phyloP scores from a whole-genome alignment of 202 grass and related monocot species.

The Musa balbisiana region DNA sequence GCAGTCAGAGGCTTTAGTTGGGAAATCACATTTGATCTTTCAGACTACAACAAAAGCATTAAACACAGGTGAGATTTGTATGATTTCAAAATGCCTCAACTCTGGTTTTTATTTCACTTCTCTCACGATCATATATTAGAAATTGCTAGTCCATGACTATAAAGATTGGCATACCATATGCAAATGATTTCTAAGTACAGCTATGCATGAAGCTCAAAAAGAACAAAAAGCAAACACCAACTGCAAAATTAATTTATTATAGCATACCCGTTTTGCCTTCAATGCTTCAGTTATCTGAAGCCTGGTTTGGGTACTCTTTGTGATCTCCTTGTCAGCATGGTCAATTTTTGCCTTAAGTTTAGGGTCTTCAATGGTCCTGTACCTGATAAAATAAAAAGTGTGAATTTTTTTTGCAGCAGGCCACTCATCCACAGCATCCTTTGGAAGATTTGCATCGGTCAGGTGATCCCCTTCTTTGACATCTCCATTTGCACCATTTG shows the following conservation, averaged over 20 bases:
- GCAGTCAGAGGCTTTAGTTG: conserved; percentile 63
- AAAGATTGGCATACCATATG: background rate
- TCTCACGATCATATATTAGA: background rate
- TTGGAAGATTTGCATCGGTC: conserved; percentile 35
- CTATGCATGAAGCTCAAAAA: background rate
- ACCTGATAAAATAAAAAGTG: conserved; percentile 56
- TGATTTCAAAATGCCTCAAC: background rate
- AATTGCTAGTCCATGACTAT: background rate
- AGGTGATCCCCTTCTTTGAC: conserved; percentile 29
- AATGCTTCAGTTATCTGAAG: conserved; percentile 47
- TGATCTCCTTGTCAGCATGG: conserved; percentile 67
- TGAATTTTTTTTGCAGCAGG: conserved; percentile 58
- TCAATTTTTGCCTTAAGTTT: conserved; percentile 82
- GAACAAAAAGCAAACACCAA: background rate
- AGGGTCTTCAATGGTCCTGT: conserved; percentile 73
- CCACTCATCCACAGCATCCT: conserved; percentile 77
- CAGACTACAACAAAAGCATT: conserved; percentile 39
- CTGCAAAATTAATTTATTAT: conserved; percentile 11
- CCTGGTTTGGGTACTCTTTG: conserved; percentile 64
- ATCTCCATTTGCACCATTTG: conserved; percentile 35
- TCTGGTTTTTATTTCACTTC: conserved; percentile 10
- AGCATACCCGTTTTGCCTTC: conserved; percentile 65
- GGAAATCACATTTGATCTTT: conserved; percentile 47
- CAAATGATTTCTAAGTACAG: background rate
- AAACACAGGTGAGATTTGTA: conserved; percentile 7